Evolutionary conservation across 129 eudicot species (phyloP).

Genomic region (Cynara cardunculus): DNA sequence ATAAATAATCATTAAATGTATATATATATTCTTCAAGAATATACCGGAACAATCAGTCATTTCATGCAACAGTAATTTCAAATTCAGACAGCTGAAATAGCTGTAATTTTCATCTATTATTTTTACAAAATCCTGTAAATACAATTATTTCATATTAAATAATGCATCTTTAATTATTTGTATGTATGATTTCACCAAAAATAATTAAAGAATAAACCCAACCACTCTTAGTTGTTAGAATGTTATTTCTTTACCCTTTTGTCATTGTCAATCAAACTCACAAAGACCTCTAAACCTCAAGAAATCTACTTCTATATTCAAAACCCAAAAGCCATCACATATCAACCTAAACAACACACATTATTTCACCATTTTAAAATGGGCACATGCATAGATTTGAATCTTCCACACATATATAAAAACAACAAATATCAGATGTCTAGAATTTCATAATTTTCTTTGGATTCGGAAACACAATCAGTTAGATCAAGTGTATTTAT

Average conservation of each 20-base stretch:
- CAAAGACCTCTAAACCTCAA: slow-evolving; percentile 17
- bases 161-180: slow-evolving; percentile 15
- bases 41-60: not conserved
- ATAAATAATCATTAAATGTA: not conserved
- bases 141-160: not conserved
- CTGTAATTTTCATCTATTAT: too few species aligned
- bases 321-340: slow-evolving; percentile 11
- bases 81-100: too few species aligned
- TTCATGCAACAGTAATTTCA: not conserved
- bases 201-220: not conserved
- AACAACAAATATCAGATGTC: not conserved
- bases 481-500: not conserved
- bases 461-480: not conserved
- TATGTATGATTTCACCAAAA: not conserved
- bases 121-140: not conserved
- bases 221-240: slow-evolving; percentile 16
- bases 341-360: slow-evolving; percentile 6
- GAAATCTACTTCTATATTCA: slow-evolving; percentile 7
- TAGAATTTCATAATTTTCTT: slow-evolving; percentile 9
- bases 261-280: slow-evolving; percentile 35
- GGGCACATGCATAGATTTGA: not conserved
- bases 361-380: not conserved
- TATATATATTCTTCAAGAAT: not conserved
- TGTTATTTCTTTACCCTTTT: slow-evolving; percentile 26
- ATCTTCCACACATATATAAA: not conserved